Evolutionary conservation across 2,329 filamentous ascomycete genomes (phyloP).

Genomic region (Apiospora aurea): DNA sequence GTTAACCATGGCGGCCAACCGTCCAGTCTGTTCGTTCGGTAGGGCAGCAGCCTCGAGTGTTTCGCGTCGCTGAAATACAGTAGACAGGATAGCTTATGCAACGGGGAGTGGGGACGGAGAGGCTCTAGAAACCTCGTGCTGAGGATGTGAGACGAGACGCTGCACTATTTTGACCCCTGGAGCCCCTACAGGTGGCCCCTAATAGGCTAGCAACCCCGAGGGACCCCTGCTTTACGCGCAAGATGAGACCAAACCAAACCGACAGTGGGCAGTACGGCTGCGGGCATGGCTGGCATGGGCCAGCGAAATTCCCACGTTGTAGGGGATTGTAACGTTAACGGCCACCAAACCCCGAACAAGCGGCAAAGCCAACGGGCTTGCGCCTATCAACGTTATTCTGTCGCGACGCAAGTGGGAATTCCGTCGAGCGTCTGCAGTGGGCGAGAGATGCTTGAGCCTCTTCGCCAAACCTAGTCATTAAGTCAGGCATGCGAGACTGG

Average conservation of each 20-base stretch:
- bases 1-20: not conserved
- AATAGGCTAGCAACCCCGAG: not conserved
- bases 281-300: not conserved
- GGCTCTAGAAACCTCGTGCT: constrained; percentile 14
- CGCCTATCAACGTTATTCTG: not conserved
- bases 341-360: not conserved
- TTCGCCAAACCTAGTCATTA: constrained; percentile 13
- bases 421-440: not conserved
- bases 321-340: constrained; percentile 16
- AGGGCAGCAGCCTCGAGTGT: not conserved
- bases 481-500: constrained; percentile 17
- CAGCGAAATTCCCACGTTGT: not conserved
- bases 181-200: not conserved
- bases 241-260: constrained; percentile 19
- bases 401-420: constrained; percentile 12
- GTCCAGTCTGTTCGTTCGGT: not conserved
- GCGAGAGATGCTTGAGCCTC: not conserved
- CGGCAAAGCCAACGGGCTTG: not conserved
- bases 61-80: constrained; percentile 3
- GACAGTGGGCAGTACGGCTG: not conserved
- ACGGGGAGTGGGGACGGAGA: constrained; percentile 18
- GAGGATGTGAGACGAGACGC: constrained; percentile 15
- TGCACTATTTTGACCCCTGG: not conserved
- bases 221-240: not conserved
- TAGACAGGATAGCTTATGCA: not conserved